phyloP scores from a whole-genome alignment of 345 rosid species.

The Melaleuca alternifolia region DNA sequence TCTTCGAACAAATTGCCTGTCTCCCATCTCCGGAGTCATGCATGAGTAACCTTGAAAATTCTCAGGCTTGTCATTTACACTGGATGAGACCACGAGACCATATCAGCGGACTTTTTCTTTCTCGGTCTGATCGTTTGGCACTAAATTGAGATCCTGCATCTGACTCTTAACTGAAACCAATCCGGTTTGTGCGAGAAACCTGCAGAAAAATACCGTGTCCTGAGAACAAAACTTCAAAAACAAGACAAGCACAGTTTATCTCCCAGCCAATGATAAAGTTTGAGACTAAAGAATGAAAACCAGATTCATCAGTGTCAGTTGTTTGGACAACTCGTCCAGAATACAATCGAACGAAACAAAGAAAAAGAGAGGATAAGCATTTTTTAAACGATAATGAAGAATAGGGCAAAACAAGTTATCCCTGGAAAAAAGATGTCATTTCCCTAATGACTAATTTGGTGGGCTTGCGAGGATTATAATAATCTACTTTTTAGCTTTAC shows the following conservation, averaged over 20 bases:
- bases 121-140: slow-evolving; percentile 24
- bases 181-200: slow-evolving; percentile 87
- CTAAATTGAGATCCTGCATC: slow-evolving; percentile 64
- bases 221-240: not conserved
- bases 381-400: not conserved
- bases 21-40: not conserved
- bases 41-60: not conserved
- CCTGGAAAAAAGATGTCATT: not conserved
- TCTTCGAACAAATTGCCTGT: not conserved
- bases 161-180: slow-evolving; percentile 72
- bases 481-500: not conserved
- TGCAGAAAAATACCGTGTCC: slow-evolving; percentile 15
- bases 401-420: not conserved
- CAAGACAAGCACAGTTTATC: not conserved
- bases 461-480: not conserved
- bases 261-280: not conserved
- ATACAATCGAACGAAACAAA: not conserved
- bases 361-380: not conserved
- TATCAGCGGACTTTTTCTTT: not conserved
- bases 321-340: not conserved
- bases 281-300: not conserved
- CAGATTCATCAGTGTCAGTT: not conserved
- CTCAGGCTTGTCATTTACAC: not conserved
- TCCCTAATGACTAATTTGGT: not conserved
- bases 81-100: not conserved